Evolutionary conservation across 768 basidiomycete species (phyloP).

Genomic region (Leucocoprinus birnbaumii): DNA sequence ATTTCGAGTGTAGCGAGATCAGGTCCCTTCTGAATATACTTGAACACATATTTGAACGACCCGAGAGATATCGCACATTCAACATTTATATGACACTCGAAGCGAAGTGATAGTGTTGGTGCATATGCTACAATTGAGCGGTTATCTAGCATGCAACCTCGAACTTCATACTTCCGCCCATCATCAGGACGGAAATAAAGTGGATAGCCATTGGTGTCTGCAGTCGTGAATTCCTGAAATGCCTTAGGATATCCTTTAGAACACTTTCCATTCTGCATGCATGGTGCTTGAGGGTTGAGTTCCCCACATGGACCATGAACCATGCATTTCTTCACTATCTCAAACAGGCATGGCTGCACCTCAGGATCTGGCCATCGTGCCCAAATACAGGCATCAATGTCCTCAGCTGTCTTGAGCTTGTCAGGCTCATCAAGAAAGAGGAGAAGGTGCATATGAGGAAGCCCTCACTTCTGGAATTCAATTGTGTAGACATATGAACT

Average conservation of each 20-base stretch:
- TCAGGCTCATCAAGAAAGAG: neutral
- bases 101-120: no score
- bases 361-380: neutral
- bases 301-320: constrained; percentile 36
- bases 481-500: constrained; percentile 51
- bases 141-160: neutral
- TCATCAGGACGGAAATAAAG: neutral
- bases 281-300: constrained; percentile 25
- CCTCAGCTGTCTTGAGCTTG: neutral
- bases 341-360: constrained; percentile 40
- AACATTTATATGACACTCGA: no score
- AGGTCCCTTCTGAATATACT: no score
- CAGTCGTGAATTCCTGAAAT: neutral
- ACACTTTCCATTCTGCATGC: constrained; percentile 34
- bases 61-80: no score
- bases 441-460: constrained; percentile 38
- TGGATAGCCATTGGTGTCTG: neutral
- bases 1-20: no score
- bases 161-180: neutral
- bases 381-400: neutral
- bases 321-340: constrained; percentile 31
- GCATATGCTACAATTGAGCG: no score
- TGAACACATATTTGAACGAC: no score
- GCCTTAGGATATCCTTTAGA: constrained; percentile 28
- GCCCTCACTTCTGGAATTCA: constrained; percentile 52